phyloP scores from a whole-genome alignment of 441 rosid genomes.

The Arabidopsis lyrata region DNA sequence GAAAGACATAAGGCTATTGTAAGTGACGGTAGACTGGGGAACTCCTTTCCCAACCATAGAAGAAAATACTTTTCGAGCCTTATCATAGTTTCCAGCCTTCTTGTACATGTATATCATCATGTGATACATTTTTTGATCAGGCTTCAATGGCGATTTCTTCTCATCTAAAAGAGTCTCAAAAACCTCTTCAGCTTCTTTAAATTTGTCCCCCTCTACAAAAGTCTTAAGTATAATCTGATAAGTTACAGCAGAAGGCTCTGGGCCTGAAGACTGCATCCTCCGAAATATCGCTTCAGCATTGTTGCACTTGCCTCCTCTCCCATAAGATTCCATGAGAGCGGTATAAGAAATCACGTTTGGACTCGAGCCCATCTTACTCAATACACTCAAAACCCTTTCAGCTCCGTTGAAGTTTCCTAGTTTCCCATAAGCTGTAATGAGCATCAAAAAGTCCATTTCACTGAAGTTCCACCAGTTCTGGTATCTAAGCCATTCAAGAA shows the following conservation, averaged over 20 bases:
- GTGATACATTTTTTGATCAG: slow-evolving; percentile 96
- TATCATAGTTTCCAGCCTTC: slow-evolving; percentile 84
- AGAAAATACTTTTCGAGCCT: slow-evolving; percentile 78
- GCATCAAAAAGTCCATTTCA: slow-evolving; percentile 89
- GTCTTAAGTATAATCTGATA: slow-evolving; percentile 89
- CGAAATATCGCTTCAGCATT: slow-evolving; percentile 94
- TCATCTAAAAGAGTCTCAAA: slow-evolving; percentile 76
- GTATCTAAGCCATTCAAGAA: slow-evolving; percentile 90
- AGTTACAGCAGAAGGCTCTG: slow-evolving; percentile 90
- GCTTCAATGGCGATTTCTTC: slow-evolving; percentile 72
- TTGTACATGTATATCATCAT: slow-evolving; percentile 93
- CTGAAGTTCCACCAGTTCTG: slow-evolving; percentile 91
- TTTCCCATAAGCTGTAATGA: slow-evolving; percentile 92
- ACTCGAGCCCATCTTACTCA: slow-evolving; percentile 73
- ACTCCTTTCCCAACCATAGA: slow-evolving; percentile 82
- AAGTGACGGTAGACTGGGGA: slow-evolving; percentile 78
- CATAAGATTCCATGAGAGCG: slow-evolving; percentile 96
- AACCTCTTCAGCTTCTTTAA: slow-evolving; percentile 84
- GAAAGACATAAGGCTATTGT: slow-evolving; percentile 93
- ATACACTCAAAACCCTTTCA: slow-evolving; percentile 69
- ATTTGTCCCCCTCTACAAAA: slow-evolving; percentile 90
- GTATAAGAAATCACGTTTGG: slow-evolving; percentile 86
- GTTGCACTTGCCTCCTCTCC: slow-evolving; percentile 82
- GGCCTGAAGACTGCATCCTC: slow-evolving; percentile 92
- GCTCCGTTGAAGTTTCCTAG: slow-evolving; percentile 86